Percentiles rank a stretch among this genome's conserved stretches.
These are phyloP conservation scores for Paramecium pentaurelia DNA, from an alignment of 73 alveolate species.

Conservation along the genomic window DNA sequence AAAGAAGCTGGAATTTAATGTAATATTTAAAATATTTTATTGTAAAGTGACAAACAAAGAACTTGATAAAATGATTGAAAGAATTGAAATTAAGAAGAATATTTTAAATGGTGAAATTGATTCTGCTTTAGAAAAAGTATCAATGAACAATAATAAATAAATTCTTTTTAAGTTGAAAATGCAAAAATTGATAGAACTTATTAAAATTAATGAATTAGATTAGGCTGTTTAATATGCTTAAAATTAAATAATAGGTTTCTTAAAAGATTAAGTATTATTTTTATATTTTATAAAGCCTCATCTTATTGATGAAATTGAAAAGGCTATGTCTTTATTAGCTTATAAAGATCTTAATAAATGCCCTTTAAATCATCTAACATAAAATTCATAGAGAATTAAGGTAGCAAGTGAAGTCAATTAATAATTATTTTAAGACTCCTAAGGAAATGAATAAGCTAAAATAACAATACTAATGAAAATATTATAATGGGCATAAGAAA, in stretches of 20 bases:
- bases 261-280: not conserved
- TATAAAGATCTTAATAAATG: not conserved
- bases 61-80: slow-evolving; percentile 31
- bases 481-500: slow-evolving; percentile 4
- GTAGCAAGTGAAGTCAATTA: slow-evolving; percentile 13
- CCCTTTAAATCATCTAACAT: not conserved
- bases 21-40: not conserved
- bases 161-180: slow-evolving; percentile 8
- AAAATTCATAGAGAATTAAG: not conserved
- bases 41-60: not conserved
- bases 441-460: slow-evolving; percentile 9
- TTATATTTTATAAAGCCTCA: not conserved
- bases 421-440: not conserved
- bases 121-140: not conserved
- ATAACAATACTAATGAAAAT: not conserved
- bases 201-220: not conserved
- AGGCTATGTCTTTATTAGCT: not conserved
- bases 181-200: slow-evolving; percentile 8
- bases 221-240: not conserved
- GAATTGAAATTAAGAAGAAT: slow-evolving; percentile 3
- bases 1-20: not conserved
- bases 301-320: slow-evolving; percentile 4
- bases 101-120: slow-evolving; percentile 38
- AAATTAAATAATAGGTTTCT: not conserved
- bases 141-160: not conserved